These are phyloP conservation scores for Arthromyces matolae DNA, from an alignment of 768 basidiomycete genomes.

Conservation along the genomic window DNA sequence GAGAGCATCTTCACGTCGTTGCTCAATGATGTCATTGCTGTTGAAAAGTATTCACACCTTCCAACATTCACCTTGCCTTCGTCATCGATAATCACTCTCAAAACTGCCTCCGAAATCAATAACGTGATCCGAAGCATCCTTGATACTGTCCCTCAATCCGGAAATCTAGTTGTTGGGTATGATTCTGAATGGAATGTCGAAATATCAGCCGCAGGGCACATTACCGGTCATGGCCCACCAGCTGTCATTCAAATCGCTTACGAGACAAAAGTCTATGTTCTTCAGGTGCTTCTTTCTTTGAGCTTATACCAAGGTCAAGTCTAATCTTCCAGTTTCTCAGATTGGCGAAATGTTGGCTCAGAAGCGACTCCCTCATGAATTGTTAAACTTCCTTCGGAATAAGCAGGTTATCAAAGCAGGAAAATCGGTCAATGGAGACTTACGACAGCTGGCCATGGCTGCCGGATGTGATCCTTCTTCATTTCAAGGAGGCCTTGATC, in stretches of 20 bases:
- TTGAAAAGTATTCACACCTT: conserved; percentile 24
- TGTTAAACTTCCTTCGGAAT: background rate
- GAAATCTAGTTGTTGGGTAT: conserved; percentile 17
- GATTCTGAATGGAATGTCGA: conserved; percentile 26
- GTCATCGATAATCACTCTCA: conserved; percentile 10
- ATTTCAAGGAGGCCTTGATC: background rate
- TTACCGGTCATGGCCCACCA: conserved; percentile 12
- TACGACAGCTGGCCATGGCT: background rate
- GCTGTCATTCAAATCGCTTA: conserved; percentile 5
- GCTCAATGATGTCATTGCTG: conserved; percentile 7
- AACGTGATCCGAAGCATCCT: conserved; percentile 15
- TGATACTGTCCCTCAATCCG: conserved; percentile 10
- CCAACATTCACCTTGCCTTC: conserved; percentile 12
- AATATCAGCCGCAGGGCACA: conserved; percentile 12
- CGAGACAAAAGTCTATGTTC: conserved; percentile 17
- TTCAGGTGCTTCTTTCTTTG: conserved; percentile 11
- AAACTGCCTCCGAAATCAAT: conserved; percentile 11
- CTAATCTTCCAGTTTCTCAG: no score
- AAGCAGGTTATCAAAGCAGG: background rate
- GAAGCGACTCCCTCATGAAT: background rate
- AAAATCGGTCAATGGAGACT: background rate
- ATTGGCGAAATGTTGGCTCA: background rate
- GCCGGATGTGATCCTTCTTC: background rate
- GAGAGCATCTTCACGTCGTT: conserved; percentile 12
- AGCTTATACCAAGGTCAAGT: no score